Conservation (phyloP, 2,329 filamentous ascomycete species). For the Didymella pinodella region DNA sequence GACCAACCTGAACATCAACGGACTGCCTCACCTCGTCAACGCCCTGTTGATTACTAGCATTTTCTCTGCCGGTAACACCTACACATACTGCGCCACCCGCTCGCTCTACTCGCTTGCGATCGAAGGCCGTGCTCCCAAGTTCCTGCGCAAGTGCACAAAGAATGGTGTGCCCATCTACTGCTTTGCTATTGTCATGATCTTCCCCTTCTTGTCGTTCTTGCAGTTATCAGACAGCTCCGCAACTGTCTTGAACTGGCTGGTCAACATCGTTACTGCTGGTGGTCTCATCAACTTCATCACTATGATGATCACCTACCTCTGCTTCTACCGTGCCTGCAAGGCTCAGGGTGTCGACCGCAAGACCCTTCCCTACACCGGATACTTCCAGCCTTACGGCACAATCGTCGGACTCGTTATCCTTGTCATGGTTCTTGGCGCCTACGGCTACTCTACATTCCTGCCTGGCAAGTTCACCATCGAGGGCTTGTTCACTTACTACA, state of each 20-base stretch:
- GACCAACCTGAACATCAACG: slow-evolving; percentile 60
- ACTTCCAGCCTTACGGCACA: slow-evolving; percentile 62
- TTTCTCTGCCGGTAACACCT: slow-evolving; percentile 64
- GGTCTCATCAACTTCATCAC: slow-evolving; percentile 60
- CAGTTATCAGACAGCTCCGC: slow-evolving; percentile 72
- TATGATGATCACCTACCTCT: slow-evolving; percentile 66
- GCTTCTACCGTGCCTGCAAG: slow-evolving; percentile 62
- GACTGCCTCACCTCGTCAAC: slow-evolving; percentile 66
- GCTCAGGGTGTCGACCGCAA: slow-evolving; percentile 59
- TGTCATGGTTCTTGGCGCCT: slow-evolving; percentile 60
- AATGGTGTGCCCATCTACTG: slow-evolving; percentile 77
- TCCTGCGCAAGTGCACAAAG: slow-evolving; percentile 66
- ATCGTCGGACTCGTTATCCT: slow-evolving; percentile 59
- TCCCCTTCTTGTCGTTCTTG: slow-evolving; percentile 76
- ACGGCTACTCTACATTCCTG: slow-evolving; percentile 63
- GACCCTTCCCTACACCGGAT: slow-evolving; percentile 57
- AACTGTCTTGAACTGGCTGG: slow-evolving; percentile 76
- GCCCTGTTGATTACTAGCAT: slow-evolving; percentile 63
- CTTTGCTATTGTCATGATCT: slow-evolving; percentile 69
- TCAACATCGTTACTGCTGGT: slow-evolving; percentile 75
- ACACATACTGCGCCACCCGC: slow-evolving; percentile 63
- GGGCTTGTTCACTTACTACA: slow-evolving; percentile 64
- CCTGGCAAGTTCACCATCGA: slow-evolving; percentile 57
- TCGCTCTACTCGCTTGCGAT: slow-evolving; percentile 62
- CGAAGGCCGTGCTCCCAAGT: slow-evolving; percentile 61